phyloP scores from a whole-genome alignment of 2,329 filamentous ascomycete species.

The Cladorrhinum sp. region DNA sequence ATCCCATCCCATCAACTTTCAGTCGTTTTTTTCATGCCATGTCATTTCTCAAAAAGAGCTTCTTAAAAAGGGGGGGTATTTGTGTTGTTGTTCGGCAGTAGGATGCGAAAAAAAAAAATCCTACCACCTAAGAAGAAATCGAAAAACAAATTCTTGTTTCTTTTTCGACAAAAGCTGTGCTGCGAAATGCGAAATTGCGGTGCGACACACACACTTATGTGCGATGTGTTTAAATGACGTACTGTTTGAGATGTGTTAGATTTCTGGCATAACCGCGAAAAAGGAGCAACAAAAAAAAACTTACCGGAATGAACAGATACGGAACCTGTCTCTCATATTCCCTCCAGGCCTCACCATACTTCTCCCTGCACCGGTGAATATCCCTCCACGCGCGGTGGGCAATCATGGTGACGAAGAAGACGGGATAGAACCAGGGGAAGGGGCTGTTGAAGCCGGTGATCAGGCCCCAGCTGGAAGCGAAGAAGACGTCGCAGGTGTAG shows the following conservation, averaged over 20 bases:
- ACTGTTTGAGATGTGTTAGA: not conserved
- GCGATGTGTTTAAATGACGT: conserved; percentile 1
- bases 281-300: conserved; percentile 19
- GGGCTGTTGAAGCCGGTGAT: conserved; percentile 75
- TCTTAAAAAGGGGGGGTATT: too few relatives aligned
- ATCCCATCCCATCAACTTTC: not conserved
- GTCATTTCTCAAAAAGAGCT: not conserved
- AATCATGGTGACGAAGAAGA: conserved; percentile 80
- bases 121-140: too few relatives aligned
- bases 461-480: conserved; percentile 74
- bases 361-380: conserved; percentile 69
- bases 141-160: too few relatives aligned
- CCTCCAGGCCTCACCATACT: conserved; percentile 78
- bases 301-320: conserved; percentile 52
- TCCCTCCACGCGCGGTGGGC: conserved; percentile 73
- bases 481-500: conserved; percentile 77
- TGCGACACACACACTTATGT: too few relatives aligned
- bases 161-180: too few relatives aligned
- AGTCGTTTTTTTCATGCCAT: not conserved
- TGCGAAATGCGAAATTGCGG: too few relatives aligned
- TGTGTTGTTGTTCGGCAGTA: too few relatives aligned
- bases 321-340: conserved; percentile 79
- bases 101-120: too few relatives aligned
- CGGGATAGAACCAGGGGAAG: conserved; percentile 85
- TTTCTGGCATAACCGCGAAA: too few relatives aligned